These are phyloP conservation scores for Vitis cinerea DNA, from an alignment of 164 flowering plant genomes.

Conservation along the genomic window DNA sequence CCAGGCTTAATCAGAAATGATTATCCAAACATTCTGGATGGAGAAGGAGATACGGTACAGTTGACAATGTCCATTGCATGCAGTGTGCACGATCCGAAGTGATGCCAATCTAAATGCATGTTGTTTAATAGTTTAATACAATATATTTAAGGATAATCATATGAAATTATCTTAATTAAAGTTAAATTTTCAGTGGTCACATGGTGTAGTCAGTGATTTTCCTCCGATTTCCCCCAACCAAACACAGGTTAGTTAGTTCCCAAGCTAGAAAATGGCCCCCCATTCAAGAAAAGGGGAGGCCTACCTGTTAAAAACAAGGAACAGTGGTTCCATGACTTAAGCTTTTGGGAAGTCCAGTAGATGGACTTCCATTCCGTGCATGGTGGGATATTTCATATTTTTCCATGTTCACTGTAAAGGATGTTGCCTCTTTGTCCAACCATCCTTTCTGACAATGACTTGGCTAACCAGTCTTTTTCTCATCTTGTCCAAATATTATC, in stretches of 20 bases:
- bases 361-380: constrained; percentile 18
- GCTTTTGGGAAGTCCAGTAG: background rate
- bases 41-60: too few relatives aligned
- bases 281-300: background rate
- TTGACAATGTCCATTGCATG: background rate
- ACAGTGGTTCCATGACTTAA: background rate
- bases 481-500: constrained; percentile 7
- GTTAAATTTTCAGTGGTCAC: too few relatives aligned
- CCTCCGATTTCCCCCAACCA: too few relatives aligned
- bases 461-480: background rate
- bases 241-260: too few relatives aligned
- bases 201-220: too few relatives aligned
- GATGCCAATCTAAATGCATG: constrained; percentile 28
- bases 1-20: too few relatives aligned
- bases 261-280: too few relatives aligned
- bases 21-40: too few relatives aligned
- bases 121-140: background rate
- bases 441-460: constrained; percentile 16
- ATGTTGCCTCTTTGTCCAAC: constrained; percentile 15
- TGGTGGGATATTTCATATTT: background rate
- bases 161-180: background rate
- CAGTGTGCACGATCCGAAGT: constrained; percentile 37
- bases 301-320: background rate
- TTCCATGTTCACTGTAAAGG: constrained; percentile 23
- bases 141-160: background rate